These are phyloP conservation scores for Hydnomerulius pinastri DNA, from an alignment of 768 basidiomycete species.

Conservation along the genomic window DNA sequence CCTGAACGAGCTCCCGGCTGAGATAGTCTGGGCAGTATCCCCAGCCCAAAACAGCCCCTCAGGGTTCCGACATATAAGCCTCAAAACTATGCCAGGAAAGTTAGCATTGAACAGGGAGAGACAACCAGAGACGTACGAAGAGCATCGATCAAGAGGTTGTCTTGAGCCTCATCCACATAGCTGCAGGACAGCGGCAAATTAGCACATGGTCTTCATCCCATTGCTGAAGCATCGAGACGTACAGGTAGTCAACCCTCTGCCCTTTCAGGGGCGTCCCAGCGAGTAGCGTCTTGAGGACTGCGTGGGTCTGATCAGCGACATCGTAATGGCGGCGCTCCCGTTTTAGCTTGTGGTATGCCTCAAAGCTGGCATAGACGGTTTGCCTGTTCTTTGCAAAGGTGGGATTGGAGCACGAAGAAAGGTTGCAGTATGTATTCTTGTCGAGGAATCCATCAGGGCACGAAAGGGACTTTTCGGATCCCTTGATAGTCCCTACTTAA, in stretches of 20 bases:
- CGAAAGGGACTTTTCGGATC: conserved; percentile 56
- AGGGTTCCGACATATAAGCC: conserved; percentile 61
- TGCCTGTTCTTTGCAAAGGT: conserved; percentile 54
- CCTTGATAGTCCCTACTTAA: conserved; percentile 57
- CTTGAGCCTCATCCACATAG: conserved; percentile 76
- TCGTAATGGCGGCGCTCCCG: conserved; percentile 46
- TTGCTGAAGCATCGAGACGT: conserved; percentile 14
- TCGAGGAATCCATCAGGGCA: conserved; percentile 43
- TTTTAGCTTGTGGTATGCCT: conserved; percentile 51
- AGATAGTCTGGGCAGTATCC: conserved; percentile 79
- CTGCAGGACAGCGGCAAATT: conserved; percentile 24
- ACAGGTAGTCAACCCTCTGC: conserved; percentile 57
- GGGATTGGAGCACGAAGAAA: conserved; percentile 54
- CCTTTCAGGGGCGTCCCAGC: conserved; percentile 34
- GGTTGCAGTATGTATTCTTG: conserved; percentile 42
- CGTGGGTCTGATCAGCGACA: conserved; percentile 64
- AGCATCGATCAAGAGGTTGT: conserved; percentile 67
- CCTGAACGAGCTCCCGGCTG: conserved; percentile 68
- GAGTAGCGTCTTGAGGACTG: conserved; percentile 41
- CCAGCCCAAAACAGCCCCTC: conserved; percentile 79
- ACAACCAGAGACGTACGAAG: conserved; percentile 40
- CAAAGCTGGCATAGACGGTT: conserved; percentile 54
- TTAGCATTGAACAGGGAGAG: conserved; percentile 7
- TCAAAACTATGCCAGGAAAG: conserved; percentile 48
- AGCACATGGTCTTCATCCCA: background rate